Percentiles rank a stretch among this genome's conserved stretches.
Evolutionary conservation across 352 stramenopile species (phyloP).

Genomic region (Phytopythium cucurbitacearum): DNA sequence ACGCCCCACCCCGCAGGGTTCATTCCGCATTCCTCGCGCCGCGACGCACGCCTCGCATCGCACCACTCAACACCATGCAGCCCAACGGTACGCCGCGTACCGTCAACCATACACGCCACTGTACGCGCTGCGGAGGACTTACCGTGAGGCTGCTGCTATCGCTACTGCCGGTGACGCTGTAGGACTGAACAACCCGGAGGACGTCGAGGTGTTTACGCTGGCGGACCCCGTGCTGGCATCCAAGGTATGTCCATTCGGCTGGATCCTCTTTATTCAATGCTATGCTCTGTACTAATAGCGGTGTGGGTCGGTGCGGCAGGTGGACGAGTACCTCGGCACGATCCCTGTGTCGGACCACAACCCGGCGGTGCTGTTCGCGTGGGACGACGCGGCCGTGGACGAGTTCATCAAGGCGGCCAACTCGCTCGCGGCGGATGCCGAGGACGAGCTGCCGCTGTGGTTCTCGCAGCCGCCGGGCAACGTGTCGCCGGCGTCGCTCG

Average conservation of each 20-base stretch:
- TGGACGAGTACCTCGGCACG: conserved; percentile 23
- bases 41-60: conserved; percentile 10
- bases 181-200: conserved; percentile 6
- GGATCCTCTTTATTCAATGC: too few relatives aligned
- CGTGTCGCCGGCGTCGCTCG: conserved; percentile 26
- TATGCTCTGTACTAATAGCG: too few relatives aligned
- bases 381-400: conserved; percentile 26
- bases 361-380: conserved; percentile 33
- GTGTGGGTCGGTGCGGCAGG: neutral
- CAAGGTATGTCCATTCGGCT: conserved; percentile 4
- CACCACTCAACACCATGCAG: conserved; percentile 19
- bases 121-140: too few relatives aligned
- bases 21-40: conserved; percentile 25
- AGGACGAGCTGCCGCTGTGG: conserved; percentile 24
- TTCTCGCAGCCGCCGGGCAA: conserved; percentile 28
- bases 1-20: conserved; percentile 5
- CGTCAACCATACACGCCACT: neutral
- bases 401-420: conserved; percentile 35
- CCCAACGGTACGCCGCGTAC: conserved; percentile 17
- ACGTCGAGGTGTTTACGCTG: conserved; percentile 15
- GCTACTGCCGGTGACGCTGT: neutral
- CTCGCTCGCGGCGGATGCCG: neutral
- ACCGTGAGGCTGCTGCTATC: too few relatives aligned
- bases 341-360: conserved; percentile 36
- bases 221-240: conserved; percentile 20